Conservation (phyloP, 2,329 filamentous ascomycete genomes). For the Torrubiella hemipterigena region DNA sequence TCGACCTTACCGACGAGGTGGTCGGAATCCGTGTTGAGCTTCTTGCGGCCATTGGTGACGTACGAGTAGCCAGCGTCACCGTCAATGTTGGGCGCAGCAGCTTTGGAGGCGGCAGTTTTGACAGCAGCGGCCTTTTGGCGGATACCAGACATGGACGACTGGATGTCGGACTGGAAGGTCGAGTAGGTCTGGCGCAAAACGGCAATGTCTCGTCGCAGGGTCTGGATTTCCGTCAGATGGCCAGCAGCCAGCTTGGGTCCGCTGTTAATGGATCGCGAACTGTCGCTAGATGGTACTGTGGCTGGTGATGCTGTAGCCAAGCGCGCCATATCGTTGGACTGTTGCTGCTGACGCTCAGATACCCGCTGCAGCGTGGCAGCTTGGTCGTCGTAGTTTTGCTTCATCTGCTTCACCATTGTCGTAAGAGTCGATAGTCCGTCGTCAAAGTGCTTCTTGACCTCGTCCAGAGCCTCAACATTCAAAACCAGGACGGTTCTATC, state of each 20-base stretch:
- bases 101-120: conserved; percentile 62
- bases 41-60: conserved; percentile 77
- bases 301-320: conserved; percentile 34
- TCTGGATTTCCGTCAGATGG: conserved; percentile 69
- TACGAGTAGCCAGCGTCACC: conserved; percentile 75
- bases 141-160: conserved; percentile 74
- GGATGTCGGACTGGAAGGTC: conserved; percentile 77
- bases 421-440: conserved; percentile 75
- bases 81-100: conserved; percentile 57
- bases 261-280: conserved; percentile 20
- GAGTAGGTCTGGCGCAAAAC: conserved; percentile 89
- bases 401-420: conserved; percentile 74
- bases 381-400: conserved; percentile 74
- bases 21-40: conserved; percentile 77
- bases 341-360: conserved; percentile 81
- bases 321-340: conserved; percentile 72
- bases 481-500: conserved; percentile 90
- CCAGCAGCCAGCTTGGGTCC: conserved; percentile 38
- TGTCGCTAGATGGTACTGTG: conserved; percentile 28
- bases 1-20: conserved; percentile 85
- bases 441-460: conserved; percentile 93
- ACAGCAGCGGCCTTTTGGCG: conserved; percentile 71
- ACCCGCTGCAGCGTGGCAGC: conserved; percentile 72
- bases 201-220: conserved; percentile 75
- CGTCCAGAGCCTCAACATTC: conserved; percentile 85